Evolutionary conservation across 2,329 filamentous ascomycete species (phyloP), one percentile per base, ranked within the genome.

Genomic region (Aureobasidium pullulans): DNA sequence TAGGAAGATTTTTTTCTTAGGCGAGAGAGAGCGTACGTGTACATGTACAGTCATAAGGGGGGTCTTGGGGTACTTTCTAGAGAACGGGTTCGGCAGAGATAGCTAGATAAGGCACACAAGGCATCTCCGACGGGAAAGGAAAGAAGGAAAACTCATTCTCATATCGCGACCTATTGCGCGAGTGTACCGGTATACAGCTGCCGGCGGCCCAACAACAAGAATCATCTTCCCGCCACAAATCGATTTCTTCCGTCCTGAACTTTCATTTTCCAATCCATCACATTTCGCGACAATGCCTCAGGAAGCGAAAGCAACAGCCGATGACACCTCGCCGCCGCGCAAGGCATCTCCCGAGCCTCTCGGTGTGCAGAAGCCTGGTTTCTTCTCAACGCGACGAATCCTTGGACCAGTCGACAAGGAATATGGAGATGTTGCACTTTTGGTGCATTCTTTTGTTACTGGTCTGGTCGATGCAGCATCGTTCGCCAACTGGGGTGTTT

Each of bases 401-500:
- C 57, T 71, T n/a, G 69, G 69, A 6, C 67, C 68, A 2, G 64
- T 71, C 4, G 65, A 63, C 34, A 69, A 68, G 43, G 64, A 69
- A 23, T 65, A 67, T 62, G 69, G 65, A 44, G 69, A 72, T 60
- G 44, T 65, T 43, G 63, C 67, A 1, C 57, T 72, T 23, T 68
- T 79, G 32, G 70, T 72, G 13, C 78, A 75, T 56, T 78, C 74
- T 59, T 72, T 78, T 34, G 73, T 76, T 11, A 75, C 76, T 2
- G 78, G 78, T 8, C 66, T 80, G 23, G 73, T 78, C 43, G 78
- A 81, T 64, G 76, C 73, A 43, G 75, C 73, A 39, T 70, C 73
- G 2, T 80, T 79, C 65, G 76, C 76, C 64, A 77, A 77, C 56
- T 80, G 75, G 71, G 72, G 69, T 28, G 77, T 76, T 56, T 81